A percentile compares a stretch with the other conserved stretches of the same genome.
These are phyloP conservation scores for Golubevia sp. DNA, from an alignment of 1,284 basidiomycete species.

Conservation along the genomic window DNA sequence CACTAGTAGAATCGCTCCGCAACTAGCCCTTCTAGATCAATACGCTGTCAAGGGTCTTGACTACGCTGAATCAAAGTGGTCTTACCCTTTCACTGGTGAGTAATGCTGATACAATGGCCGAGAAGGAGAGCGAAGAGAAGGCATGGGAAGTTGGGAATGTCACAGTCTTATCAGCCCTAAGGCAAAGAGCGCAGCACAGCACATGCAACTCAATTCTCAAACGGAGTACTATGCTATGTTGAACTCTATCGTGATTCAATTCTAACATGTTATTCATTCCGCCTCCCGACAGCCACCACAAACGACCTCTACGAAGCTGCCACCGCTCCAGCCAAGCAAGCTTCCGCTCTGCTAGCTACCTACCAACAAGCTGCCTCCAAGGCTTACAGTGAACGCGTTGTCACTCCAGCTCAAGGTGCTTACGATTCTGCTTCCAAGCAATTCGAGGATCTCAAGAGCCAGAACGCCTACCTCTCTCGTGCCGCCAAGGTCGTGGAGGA, in stretches of 20 bases:
- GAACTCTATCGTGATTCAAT: no score
- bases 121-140: no score
- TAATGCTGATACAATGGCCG: no score
- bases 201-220: no score
- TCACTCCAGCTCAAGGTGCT: constrained; percentile 38
- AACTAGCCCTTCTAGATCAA: constrained; percentile 47
- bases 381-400: constrained; percentile 44
- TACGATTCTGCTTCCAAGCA: constrained; percentile 32
- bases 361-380: constrained; percentile 33
- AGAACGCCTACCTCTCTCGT: constrained; percentile 48
- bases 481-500: constrained; percentile 45
- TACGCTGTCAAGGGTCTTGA: constrained; percentile 43
- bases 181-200: no score
- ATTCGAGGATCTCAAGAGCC: constrained; percentile 51
- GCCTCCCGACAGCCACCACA: constrained; percentile 22
- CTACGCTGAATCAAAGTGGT: constrained; percentile 51
- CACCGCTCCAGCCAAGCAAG: constrained; percentile 39
- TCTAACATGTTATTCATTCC: no score
- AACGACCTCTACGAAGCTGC: constrained; percentile 35
- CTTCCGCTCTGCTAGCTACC: constrained; percentile 21
- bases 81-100: constrained; percentile 48
- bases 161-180: no score
- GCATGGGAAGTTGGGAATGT: no score
- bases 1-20: constrained; percentile 39
- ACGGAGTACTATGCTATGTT: no score